phyloP scores from a whole-genome alignment of 495 filamentous ascomycete genomes.

The Sporormia fimetaria region DNA sequence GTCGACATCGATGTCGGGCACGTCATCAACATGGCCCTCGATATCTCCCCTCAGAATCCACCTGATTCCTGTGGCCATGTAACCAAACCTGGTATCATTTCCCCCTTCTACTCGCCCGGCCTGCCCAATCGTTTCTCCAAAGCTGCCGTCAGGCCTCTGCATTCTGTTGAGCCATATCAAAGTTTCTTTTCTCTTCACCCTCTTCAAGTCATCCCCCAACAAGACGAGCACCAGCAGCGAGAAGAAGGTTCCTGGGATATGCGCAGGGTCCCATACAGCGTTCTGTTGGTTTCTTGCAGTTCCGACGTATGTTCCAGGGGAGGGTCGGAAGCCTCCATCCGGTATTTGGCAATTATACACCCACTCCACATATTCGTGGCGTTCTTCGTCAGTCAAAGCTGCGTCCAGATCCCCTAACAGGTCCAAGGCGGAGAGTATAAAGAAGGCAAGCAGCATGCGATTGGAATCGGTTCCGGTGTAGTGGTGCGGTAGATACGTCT shows the following conservation, averaged over 20 bases:
- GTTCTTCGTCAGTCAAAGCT: constrained; percentile 46
- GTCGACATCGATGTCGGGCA: constrained; percentile 66
- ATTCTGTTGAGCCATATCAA: constrained; percentile 62
- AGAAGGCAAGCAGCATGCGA: constrained; percentile 79
- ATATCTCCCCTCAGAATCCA: constrained; percentile 60
- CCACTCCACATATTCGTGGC: constrained; percentile 53
- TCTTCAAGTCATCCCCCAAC: constrained; percentile 59
- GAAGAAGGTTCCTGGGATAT: constrained; percentile 77
- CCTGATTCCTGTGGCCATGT: constrained; percentile 65
- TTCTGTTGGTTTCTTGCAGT: constrained; percentile 38
- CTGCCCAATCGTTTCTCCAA: constrained; percentile 65
- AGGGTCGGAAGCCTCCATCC: constrained; percentile 68
- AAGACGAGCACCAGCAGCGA: constrained; percentile 63
- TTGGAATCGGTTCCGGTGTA: constrained; percentile 83
- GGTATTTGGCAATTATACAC: constrained; percentile 65
- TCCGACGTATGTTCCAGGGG: constrained; percentile 53
- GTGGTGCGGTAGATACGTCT: constrained; percentile 62
- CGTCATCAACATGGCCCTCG: constrained; percentile 41
- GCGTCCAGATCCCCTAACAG: constrained; percentile 53
- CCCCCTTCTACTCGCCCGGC: constrained; percentile 58
- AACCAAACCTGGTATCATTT: constrained; percentile 77
- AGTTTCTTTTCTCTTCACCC: constrained; percentile 56
- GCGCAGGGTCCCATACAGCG: constrained; percentile 63
- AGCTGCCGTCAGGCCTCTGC: constrained; percentile 79
- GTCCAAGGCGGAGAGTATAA: constrained; percentile 75